These are phyloP conservation scores for Aureobasidium sp. DNA, from an alignment of 2,329 filamentous ascomycete species.

Conservation along the genomic window DNA sequence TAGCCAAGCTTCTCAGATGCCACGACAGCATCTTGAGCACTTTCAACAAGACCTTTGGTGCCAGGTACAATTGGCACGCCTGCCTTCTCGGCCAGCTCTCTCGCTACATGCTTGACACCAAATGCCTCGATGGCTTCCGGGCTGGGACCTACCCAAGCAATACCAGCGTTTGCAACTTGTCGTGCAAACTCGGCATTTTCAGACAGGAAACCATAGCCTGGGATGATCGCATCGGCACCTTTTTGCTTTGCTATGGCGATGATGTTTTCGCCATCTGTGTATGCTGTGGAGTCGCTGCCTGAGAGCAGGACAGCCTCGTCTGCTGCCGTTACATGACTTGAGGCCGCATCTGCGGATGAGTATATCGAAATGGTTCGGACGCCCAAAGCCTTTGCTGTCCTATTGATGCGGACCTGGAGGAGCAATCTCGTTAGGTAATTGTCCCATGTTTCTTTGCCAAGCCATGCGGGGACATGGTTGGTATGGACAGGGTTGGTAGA, in stretches of 20 bases:
- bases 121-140: conserved; percentile 48
- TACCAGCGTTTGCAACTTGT: conserved; percentile 45
- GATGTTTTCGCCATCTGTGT: conserved; percentile 43
- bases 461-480: neutral
- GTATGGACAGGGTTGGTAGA: neutral
- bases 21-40: conserved; percentile 41
- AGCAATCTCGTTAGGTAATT: conserved; percentile 6
- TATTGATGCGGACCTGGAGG: conserved; percentile 41
- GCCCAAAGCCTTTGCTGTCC: conserved; percentile 43
- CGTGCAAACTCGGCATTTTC: conserved; percentile 58
- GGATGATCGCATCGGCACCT: conserved; percentile 52
- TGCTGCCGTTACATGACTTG: conserved; percentile 48
- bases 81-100: conserved; percentile 46
- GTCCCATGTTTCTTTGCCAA: neutral
- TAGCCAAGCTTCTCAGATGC: conserved; percentile 42
- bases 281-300: conserved; percentile 43
- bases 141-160: conserved; percentile 55
- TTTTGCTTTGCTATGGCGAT: conserved; percentile 46
- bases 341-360: conserved; percentile 49
- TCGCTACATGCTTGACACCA: conserved; percentile 53
- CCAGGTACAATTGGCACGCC: conserved; percentile 51
- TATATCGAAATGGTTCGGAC: conserved; percentile 53
- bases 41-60: conserved; percentile 42
- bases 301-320: conserved; percentile 47
- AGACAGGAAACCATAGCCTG: conserved; percentile 61